Evolutionary conservation across 2,329 filamentous ascomycete species (phyloP), one percentile per base, ranked within the genome.

Genomic region (Fonsecaea multimorphosa): DNA sequence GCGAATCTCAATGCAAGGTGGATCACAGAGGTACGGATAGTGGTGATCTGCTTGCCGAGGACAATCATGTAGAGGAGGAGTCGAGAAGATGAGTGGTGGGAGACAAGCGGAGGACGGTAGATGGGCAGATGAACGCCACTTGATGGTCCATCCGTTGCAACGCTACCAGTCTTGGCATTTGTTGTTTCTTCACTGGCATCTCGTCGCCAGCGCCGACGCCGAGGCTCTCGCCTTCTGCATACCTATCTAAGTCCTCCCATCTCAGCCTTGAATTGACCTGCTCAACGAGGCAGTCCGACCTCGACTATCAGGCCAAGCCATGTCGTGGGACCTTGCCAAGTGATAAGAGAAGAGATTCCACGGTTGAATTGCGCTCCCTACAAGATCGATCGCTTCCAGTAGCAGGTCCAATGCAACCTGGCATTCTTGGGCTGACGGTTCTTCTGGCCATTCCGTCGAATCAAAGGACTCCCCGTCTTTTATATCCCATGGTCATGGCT

Each of bases 271-370:
- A 29, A 12, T 49, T 34, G 57, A 59, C 57, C 24, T 49, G 57
- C 57, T 51, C n/a, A 51, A 34, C n/a, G 27, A 14, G 40, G 57
- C 40, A 59, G 29, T 27, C 22, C 29, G n/a, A 22, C 29, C 29
- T 49, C 29, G n/a, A 51, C 29, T 46, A 59, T 51, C 40, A 36
- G 44, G 57, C 56, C 56, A 46, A 58, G 56, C 22, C 24, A 2
- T 31, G n/a, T 27, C 36, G 11, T 19, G 19, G n/a, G 24, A 19
- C 7, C 46, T 38, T 31, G 58, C 58, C 58, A 61, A 61, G 58
- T 61, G 58, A 61, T 61, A 61, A 61, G 58, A 38, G 58, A n/a
- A 32, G 36, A 7, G 58, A 61, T 61, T 34, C 51, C 32, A 61
- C 49, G 49, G 58, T 51, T 38, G 22, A 38, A 16, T 19, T 54